phyloP scores from a whole-genome alignment of 495 filamentous ascomycete genomes.

The Aspergillus nidulans region DNA sequence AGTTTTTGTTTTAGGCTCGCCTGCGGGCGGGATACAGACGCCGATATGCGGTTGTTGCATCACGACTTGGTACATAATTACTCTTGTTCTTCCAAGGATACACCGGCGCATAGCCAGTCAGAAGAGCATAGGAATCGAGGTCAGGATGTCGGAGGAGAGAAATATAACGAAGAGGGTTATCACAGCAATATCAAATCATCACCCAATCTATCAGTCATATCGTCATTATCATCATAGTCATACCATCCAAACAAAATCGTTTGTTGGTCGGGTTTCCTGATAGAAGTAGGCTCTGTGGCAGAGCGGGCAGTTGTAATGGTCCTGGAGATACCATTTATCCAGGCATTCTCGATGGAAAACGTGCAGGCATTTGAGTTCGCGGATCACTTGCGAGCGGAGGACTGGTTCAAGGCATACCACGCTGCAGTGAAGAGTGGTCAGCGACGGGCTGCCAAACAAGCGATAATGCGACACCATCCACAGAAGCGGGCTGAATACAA shows the following conservation, averaged over 20 bases:
- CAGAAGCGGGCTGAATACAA: too few relatives aligned
- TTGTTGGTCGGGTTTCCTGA: conserved; percentile 28
- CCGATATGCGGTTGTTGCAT: too few relatives aligned
- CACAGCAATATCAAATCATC: not conserved
- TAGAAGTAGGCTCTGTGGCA: conserved; percentile 40
- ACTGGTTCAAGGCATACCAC: conserved; percentile 44
- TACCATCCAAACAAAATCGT: conserved; percentile 43
- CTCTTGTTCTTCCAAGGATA: too few relatives aligned
- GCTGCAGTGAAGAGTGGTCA: conserved; percentile 15
- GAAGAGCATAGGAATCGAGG: too few relatives aligned
- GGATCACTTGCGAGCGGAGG: conserved; percentile 35
- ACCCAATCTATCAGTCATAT: conserved; percentile 1
- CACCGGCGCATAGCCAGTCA: too few relatives aligned
- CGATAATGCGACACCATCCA: too few relatives aligned
- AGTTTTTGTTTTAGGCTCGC: conserved; percentile 12
- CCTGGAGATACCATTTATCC: conserved; percentile 43
- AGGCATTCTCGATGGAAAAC: conserved; percentile 46
- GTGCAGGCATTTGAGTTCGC: conserved; percentile 41
- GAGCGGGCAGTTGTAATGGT: conserved; percentile 43
- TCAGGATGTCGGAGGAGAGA: not conserved
- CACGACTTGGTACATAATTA: too few relatives aligned
- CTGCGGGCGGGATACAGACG: not conserved
- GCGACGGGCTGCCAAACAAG: not conserved
- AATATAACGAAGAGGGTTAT: not conserved
- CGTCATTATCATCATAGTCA: conserved; percentile 17